Evolutionary conservation across 352 stramenopile genomes (phyloP).

Genomic region (Hyaloperonospora brassicae): DNA sequence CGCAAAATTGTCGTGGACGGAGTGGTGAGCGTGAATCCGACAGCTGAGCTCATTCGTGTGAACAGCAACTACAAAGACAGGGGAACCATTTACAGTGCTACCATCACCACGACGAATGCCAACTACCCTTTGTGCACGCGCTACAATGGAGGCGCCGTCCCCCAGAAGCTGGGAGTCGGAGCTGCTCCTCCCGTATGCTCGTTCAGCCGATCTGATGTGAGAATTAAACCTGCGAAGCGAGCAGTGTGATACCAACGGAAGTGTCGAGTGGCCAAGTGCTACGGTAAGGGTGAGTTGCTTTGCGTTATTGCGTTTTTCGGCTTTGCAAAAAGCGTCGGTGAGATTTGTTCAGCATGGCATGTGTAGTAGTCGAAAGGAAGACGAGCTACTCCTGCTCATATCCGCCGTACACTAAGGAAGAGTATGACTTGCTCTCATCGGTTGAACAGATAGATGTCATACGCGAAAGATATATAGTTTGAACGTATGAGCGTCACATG

Average conservation of each 20-base stretch:
- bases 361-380: slow-evolving; percentile 23
- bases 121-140: slow-evolving; percentile 25
- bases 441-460: too few relatives aligned
- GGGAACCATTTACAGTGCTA: slow-evolving; percentile 39
- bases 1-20: slow-evolving; percentile 40
- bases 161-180: slow-evolving; percentile 25
- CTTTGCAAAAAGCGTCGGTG: slow-evolving; percentile 21
- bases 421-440: too few relatives aligned
- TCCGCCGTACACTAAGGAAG: too few relatives aligned
- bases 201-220: slow-evolving; percentile 24
- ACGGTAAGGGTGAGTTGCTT: slow-evolving; percentile 4
- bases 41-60: slow-evolving; percentile 46
- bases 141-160: slow-evolving; percentile 26
- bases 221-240: slow-evolving; percentile 7
- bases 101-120: slow-evolving; percentile 22
- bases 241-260: slow-evolving; percentile 1
- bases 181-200: slow-evolving; percentile 21
- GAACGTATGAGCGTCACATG: too few relatives aligned
- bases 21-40: slow-evolving; percentile 46
- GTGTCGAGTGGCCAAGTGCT: slow-evolving; percentile 12
- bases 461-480: too few relatives aligned
- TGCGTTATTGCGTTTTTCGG: slow-evolving; percentile 18
- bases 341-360: slow-evolving; percentile 26
- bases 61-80: slow-evolving; percentile 70
- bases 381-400: too few relatives aligned